These are phyloP conservation scores for Dactylellina drechsleri DNA, from an alignment of 2,329 filamentous ascomycete species.

Conservation along the genomic window DNA sequence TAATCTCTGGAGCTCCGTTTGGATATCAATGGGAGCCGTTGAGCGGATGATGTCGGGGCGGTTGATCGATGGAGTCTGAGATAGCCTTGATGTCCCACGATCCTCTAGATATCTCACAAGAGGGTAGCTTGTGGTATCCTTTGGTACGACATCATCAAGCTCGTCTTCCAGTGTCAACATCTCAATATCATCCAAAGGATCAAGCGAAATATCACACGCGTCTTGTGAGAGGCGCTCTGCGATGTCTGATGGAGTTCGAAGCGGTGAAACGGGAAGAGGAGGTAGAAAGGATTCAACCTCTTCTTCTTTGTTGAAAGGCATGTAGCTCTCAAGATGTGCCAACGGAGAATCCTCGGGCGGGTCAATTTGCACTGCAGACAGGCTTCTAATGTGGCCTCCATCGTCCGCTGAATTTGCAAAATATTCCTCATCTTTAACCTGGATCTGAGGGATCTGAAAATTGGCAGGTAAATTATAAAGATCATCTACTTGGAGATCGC, in stretches of 20 bases:
- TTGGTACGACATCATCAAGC: background rate
- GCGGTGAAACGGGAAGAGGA: constrained; percentile 32
- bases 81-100: constrained; percentile 12
- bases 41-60: constrained; percentile 44
- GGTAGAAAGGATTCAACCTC: constrained; percentile 11
- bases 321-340: constrained; percentile 14
- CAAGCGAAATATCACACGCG: constrained; percentile 4
- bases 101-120: constrained; percentile 40
- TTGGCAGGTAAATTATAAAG: constrained; percentile 19
- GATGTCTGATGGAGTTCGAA: constrained; percentile 27
- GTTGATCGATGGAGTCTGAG: constrained; percentile 32
- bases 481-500: constrained; percentile 15
- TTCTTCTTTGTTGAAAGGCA: constrained; percentile 1
- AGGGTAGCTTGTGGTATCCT: constrained; percentile 25
- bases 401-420: too few relatives aligned
- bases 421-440: background rate
- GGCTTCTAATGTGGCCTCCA: too few relatives aligned
- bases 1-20: constrained; percentile 47
- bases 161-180: constrained; percentile 20
- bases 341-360: constrained; percentile 3
- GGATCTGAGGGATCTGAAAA: constrained; percentile 15
- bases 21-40: constrained; percentile 44
- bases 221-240: constrained; percentile 14
- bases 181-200: constrained; percentile 42
- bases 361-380: background rate